Evolutionary conservation across 2,329 filamentous ascomycete genomes (phyloP).

Genomic region (Penicillium brevicompactum): DNA sequence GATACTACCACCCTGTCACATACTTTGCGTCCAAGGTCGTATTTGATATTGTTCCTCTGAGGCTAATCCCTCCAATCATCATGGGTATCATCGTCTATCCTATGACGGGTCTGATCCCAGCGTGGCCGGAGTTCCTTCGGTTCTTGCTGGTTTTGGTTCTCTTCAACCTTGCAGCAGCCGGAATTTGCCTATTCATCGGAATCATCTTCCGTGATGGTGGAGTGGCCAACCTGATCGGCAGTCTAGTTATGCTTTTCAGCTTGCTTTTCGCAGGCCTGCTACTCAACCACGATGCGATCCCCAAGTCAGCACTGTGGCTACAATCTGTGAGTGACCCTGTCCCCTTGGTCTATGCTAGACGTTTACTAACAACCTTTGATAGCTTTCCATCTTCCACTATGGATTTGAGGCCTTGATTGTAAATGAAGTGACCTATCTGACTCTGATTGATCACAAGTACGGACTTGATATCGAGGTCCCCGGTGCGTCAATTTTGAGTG

Average conservation of each 20-base stretch:
- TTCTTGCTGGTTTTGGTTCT: slow-evolving; percentile 91
- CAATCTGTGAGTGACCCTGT: slow-evolving; percentile 64
- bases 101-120: slow-evolving; percentile 90
- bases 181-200: slow-evolving; percentile 93
- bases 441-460: slow-evolving; percentile 90
- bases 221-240: slow-evolving; percentile 91
- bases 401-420: slow-evolving; percentile 95
- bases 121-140: slow-evolving; percentile 80
- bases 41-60: slow-evolving; percentile 95
- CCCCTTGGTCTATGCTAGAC: not conserved
- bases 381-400: slow-evolving; percentile 96
- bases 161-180: slow-evolving; percentile 92
- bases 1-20: slow-evolving; percentile 90
- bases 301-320: slow-evolving; percentile 80
- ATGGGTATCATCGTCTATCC: slow-evolving; percentile 97
- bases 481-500: slow-evolving; percentile 88
- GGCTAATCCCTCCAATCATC: slow-evolving; percentile 89
- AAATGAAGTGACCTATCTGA: slow-evolving; percentile 90
- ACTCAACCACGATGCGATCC: slow-evolving; percentile 92
- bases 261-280: slow-evolving; percentile 91
- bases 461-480: slow-evolving; percentile 96
- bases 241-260: slow-evolving; percentile 96
- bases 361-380: slow-evolving; percentile 28
- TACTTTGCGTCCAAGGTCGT: slow-evolving; percentile 96
- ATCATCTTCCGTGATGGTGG: slow-evolving; percentile 90